phyloP scores from a whole-genome alignment of 768 basidiomycete genomes.

The Suillus clintonianus region DNA sequence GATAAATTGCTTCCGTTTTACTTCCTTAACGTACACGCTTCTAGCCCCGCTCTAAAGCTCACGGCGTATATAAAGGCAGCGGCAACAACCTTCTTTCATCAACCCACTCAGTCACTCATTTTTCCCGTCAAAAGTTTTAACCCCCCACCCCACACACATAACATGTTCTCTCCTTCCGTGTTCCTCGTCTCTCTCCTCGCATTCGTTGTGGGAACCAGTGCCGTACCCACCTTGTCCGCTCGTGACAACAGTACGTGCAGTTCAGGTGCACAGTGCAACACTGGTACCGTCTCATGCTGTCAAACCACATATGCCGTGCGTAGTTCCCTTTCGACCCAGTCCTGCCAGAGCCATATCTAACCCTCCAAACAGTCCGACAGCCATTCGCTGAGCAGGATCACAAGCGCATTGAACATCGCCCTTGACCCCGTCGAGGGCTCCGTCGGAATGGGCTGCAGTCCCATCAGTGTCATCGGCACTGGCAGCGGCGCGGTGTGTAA shows the following conservation, averaged over 20 bases:
- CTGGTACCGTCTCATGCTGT: conserved; percentile 33
- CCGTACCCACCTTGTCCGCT: conserved; percentile 2
- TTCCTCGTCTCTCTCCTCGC: conserved; percentile 3
- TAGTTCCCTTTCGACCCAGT: neutral
- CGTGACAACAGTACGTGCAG: conserved; percentile 3
- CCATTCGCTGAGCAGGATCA: neutral
- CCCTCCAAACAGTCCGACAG: neutral
- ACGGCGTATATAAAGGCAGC: neutral
- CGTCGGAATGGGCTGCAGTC: conserved; percentile 4
- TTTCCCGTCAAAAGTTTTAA: neutral
- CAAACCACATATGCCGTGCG: conserved; percentile 23
- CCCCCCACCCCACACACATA: neutral
- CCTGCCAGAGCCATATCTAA: neutral
- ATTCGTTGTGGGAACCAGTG: neutral
- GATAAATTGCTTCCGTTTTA: neutral
- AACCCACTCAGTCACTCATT: neutral
- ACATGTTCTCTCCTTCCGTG: neutral
- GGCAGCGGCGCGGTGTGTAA: conserved; percentile 4
- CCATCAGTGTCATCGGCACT: conserved; percentile 4
- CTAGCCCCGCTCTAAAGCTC: too few relatives aligned
- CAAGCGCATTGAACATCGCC: neutral
- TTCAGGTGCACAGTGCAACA: conserved; percentile 24
- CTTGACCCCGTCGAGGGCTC: neutral
- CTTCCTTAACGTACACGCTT: neutral
- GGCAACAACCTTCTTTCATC: too few relatives aligned